Base-by-base conservation (phyloP, 1,284 basidiomycete genomes). In the Sutorius eximius region DNA sequence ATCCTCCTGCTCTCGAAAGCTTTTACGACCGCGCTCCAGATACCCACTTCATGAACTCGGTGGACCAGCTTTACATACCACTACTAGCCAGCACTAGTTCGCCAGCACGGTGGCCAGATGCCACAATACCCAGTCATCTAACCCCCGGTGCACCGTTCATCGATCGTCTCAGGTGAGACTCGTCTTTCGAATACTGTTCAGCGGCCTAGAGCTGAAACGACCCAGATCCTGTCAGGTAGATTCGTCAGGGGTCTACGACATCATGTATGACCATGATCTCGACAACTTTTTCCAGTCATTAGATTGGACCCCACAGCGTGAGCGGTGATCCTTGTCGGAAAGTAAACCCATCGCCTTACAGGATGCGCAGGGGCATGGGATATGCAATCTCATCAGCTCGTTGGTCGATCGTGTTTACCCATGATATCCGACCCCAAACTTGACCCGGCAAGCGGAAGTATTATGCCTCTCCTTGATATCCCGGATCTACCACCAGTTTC, bases 261-360 rank as follows among this genome's bases (percentile, higher is more conserved):
- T 5, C 20, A 7, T 5, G 2, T 16, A 24, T n/a, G 9, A 8
- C 13, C 20, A 0, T 4, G 16, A 41, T 37, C 3, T 34, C 15
- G n/a, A 48, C 34, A 4, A 2, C 8, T 9, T 2, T 24, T 22
- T 27, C 5, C 45, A 16, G 9, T 0, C 2, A n/a, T 29, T 15
- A 20, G 24, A 52, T 41, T 36, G 18, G 34, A 32, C 22, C 2
- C 5, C n/a, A 29, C 13, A 49, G 3, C 13, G 62, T 67, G n/a
- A 61, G 60, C 12, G 46, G 8, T 4, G 3, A 13, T 34, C 29
- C 22, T 18, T 12, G 13, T 8, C 5, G 5, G 5, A 9, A 49
- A 29, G n/a, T 3, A 12, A 10, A 24, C 11, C 42, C 18, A 18
- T 33, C 3, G 18, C 41, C 52, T 60, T 1, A 63, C 22, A 2